phyloP scores from a whole-genome alignment of 2,329 filamentous ascomycete species.

The Fusarium sp. region DNA sequence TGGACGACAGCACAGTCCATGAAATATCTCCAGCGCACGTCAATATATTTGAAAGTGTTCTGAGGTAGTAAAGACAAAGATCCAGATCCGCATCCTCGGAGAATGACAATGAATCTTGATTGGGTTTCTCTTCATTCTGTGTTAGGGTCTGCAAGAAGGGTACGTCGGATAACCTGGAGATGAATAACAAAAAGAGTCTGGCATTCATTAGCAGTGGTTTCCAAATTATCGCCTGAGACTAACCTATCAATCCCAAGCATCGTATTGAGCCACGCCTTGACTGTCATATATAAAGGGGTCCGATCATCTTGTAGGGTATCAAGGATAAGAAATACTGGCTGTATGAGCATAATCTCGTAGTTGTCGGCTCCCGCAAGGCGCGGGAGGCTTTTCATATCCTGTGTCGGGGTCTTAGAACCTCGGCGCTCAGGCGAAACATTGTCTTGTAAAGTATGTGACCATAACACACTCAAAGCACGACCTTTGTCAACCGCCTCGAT shows the following conservation, averaged over 20 bases:
- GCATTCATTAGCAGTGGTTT: not conserved
- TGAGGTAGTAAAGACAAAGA: conserved; percentile 80
- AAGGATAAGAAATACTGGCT: conserved; percentile 82
- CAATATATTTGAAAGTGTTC: conserved; percentile 77
- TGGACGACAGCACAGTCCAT: conserved; percentile 75
- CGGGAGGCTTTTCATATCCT: conserved; percentile 46
- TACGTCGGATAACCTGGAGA: conserved; percentile 65
- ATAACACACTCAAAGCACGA: conserved; percentile 77
- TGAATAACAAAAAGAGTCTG: conserved; percentile 70
- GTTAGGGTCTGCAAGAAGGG: conserved; percentile 55
- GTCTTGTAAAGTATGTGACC: conserved; percentile 80
- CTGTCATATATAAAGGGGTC: conserved; percentile 78
- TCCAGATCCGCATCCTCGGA: conserved; percentile 74
- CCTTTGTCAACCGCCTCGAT: conserved; percentile 66
- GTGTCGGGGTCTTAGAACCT: conserved; percentile 55
- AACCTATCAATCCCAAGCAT: conserved; percentile 71
- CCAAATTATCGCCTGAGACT: conserved; percentile 19
- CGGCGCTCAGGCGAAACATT: conserved; percentile 61
- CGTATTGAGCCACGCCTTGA: conserved; percentile 81
- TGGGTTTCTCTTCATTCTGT: conserved; percentile 24
- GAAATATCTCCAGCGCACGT: conserved; percentile 70
- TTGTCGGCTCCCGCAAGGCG: conserved; percentile 66
- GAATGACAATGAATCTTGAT: conserved; percentile 42
- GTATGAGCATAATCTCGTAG: conserved; percentile 78
- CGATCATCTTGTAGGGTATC: conserved; percentile 79